Base-by-base conservation (phyloP, 2,329 filamentous ascomycete species). In the Leptographium wingfieldii region DNA sequence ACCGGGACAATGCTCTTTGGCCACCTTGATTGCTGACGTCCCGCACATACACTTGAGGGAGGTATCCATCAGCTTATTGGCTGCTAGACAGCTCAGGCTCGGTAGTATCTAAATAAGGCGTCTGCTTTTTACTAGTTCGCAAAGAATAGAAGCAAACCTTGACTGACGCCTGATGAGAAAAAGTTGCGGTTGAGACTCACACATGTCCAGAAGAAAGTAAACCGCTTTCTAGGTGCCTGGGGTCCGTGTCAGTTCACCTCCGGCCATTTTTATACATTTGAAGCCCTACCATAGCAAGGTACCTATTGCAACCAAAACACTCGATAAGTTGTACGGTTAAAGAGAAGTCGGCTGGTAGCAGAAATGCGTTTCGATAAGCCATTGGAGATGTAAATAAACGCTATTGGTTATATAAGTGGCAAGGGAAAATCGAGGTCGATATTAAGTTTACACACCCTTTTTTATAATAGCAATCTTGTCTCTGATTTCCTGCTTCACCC, bases 401-500 rank as follows among this genome's bases (percentile, higher is more conserved):
- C 22, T 29, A 29, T 22, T 40, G 5, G n/a, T n/a, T n/a, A n/a
- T n/a, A n/a, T n/a, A n/a, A n/a, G n/a, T n/a, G n/a, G n/a, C n/a
- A n/a, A n/a, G n/a, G n/a, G n/a, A n/a, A n/a, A n/a, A n/a, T n/a
- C n/a, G n/a, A n/a, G n/a, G n/a, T n/a, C n/a, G n/a, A n/a, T n/a
- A n/a, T n/a, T n/a, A n/a, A n/a, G n/a, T n/a, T n/a, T n/a, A n/a
- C n/a, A n/a, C n/a, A n/a, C 14, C 19, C 16, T 14, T 19, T 22
- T 22, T 7, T 43, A 3, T n/a, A 7, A 22, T n/a, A 19, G 25
- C n/a, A 27, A 3, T 55, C 38, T 12, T 11, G n/a, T 11, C 31
- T 7, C 31, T 31, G 5, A 87, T 81, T 75, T 87, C 81, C 55
- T 73, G 72, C 73, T 87, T 87, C 64, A 87, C 83, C 67, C 82